A percentile compares a stretch with the other conserved stretches of the same genome.
These are phyloP conservation scores for Alternaria atra DNA, from an alignment of 2,329 filamentous ascomycete genomes.

Conservation along the genomic window DNA sequence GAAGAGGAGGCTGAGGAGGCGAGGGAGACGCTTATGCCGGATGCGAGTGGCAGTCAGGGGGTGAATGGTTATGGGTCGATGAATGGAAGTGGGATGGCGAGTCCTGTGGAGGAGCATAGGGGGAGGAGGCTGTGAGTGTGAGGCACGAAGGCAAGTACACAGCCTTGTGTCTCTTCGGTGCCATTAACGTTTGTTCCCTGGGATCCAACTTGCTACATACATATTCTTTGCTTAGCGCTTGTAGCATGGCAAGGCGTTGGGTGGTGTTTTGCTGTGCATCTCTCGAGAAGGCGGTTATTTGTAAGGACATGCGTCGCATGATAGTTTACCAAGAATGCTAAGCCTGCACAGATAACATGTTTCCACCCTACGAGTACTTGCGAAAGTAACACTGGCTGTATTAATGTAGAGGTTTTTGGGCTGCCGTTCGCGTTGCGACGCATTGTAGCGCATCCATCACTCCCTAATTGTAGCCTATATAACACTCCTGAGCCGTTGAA, in stretches of 20 bases:
- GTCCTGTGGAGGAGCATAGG: conserved; percentile 28
- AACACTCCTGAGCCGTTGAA: no score
- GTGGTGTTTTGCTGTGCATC: not conserved
- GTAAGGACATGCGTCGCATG: no score
- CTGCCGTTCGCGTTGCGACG: no score
- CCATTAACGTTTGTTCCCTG: not conserved
- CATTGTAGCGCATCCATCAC: no score
- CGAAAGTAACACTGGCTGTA: no score
- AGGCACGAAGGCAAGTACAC: not conserved
- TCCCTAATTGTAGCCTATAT: no score
- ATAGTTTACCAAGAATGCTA: no score
- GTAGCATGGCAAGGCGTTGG: conserved; percentile 22
- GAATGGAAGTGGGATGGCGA: conserved; percentile 20
- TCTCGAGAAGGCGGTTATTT: no score
- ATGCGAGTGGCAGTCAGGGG: conserved; percentile 27
- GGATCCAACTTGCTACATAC: not conserved
- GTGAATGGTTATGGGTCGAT: conserved; percentile 35
- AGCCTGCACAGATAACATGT: no score
- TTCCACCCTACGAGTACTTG: no score
- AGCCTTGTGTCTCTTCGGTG: not conserved
- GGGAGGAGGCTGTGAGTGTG: conserved; percentile 24
- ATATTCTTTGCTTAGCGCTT: not conserved
- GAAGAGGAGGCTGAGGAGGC: conserved; percentile 49
- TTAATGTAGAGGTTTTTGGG: no score
- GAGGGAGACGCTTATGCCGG: conserved; percentile 49